Evolutionary conservation across 306 rosid species (phyloP), one percentile per base, ranked within the genome.

Genomic region (Dicorynia guianensis): DNA sequence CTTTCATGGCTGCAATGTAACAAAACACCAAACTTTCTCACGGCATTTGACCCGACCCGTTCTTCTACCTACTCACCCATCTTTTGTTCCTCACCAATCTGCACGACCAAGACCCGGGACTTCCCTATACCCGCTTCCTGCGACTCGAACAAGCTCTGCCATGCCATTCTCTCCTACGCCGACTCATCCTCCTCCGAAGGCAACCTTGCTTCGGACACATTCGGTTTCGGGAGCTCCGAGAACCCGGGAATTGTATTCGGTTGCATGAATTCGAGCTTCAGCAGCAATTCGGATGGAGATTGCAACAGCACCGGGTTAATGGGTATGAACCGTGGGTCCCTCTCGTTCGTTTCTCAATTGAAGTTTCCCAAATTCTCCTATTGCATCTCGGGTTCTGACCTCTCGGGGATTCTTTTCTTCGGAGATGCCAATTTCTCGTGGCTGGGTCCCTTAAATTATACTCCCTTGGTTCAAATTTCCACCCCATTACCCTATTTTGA

Each of bases 1-100:
- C 97, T 93, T 63, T 89, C 97, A 11, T 93, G 98, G 98, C 92
- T 91, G 9, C 89, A 84, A 50, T 88, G 97, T 76, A 91, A 80
- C 76, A 84, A 11, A 36, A 69, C 86, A 35, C 58, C 25, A 8
- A 77, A 67, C 19, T 71, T 63, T 2, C 42, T 79, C 11, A 0
- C 39, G 35, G 13, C 80, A 0, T 88, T 86, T 53, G 72, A 89
- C 87, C 92, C 88, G 79, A 67, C 47, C 54, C 47, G 50, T 2
- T 93, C 98, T 5, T 77, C 86, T 0, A 83, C 97, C 0, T 93
- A 82, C 84, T 30, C 60, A 1, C 90, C 96, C 60, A 69, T 91
- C 34, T 54, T 84, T 0, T 93, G 98, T 25, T 91, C 97, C 46
- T 93, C 96, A 0, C 12, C 97, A 34, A 89, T 87, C 2, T 93